These are phyloP conservation scores for Aspergillus caelatus DNA, from an alignment of 2,329 filamentous ascomycete genomes.

Conservation along the genomic window DNA sequence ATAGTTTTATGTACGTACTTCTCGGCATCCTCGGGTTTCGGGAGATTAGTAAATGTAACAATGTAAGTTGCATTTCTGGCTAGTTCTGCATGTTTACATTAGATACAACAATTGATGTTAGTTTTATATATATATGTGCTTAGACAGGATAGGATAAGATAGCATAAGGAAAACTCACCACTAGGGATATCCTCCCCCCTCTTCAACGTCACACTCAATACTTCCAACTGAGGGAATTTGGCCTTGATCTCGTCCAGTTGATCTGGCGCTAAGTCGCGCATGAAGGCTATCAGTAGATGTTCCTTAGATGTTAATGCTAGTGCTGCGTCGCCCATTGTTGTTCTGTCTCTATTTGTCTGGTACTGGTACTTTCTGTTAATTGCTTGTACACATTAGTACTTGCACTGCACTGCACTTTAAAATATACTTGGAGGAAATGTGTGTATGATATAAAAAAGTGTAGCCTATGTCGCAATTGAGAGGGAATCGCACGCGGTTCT, in stretches of 20 bases:
- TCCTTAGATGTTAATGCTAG: slow-evolving; percentile 13
- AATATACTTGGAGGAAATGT: background rate
- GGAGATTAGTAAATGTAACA: slow-evolving; percentile 29
- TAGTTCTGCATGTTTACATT: slow-evolving; percentile 18
- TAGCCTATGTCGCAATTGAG: slow-evolving; percentile 2
- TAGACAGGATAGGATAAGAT: too few species aligned
- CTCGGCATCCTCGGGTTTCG: slow-evolving; percentile 29
- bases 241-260: slow-evolving; percentile 20
- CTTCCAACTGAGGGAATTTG: slow-evolving; percentile 28
- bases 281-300: slow-evolving; percentile 28
- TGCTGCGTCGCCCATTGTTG: slow-evolving; percentile 28
- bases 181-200: slow-evolving; percentile 21
- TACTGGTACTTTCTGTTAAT: too few species aligned
- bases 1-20: slow-evolving; percentile 22
- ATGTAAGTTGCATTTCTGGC: slow-evolving; percentile 29
- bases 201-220: slow-evolving; percentile 20
- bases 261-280: slow-evolving; percentile 17
- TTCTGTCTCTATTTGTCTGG: too few species aligned
- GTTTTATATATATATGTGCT: background rate
- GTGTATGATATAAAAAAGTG: background rate
- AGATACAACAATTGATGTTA: background rate
- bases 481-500: slow-evolving; percentile 1
- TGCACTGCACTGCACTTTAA: too few species aligned
- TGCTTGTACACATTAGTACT: too few species aligned
- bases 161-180: slow-evolving; percentile 19